These are phyloP conservation scores for Talaromyces thailandensis DNA, from an alignment of 495 filamentous ascomycete species.

Conservation along the genomic window DNA sequence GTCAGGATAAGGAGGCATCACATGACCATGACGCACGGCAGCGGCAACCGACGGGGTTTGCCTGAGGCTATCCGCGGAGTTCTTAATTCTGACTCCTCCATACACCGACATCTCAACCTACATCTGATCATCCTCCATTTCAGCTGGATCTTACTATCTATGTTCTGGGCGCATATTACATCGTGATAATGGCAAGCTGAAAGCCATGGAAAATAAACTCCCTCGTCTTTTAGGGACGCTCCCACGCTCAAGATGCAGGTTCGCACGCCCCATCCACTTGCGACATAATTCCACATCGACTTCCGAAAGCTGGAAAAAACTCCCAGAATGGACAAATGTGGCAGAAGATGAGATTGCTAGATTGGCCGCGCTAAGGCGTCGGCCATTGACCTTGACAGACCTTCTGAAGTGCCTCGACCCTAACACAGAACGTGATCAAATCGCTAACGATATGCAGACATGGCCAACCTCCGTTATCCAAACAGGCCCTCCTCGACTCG, in stretches of 20 bases:
- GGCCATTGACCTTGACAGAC: slow-evolving; percentile 76
- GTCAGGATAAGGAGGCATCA: not conserved
- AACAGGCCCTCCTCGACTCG: slow-evolving; percentile 68
- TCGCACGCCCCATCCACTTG: not conserved
- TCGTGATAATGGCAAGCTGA: not conserved
- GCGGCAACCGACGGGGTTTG: not conserved
- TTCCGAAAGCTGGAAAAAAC: slow-evolving; percentile 4
- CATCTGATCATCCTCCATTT: not conserved
- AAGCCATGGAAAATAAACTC: not conserved
- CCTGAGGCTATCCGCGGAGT: not conserved
- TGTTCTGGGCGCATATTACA: not conserved
- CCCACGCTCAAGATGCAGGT: not conserved
- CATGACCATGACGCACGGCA: not conserved
- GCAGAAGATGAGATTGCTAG: slow-evolving; percentile 65
- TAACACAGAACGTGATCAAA: not conserved
- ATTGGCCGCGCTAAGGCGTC: slow-evolving; percentile 69
- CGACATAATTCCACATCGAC: not conserved
- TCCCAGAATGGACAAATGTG: slow-evolving; percentile 25
- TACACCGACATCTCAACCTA: not conserved
- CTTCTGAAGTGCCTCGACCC: slow-evolving; percentile 59
- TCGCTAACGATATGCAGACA: slow-evolving; percentile 43
- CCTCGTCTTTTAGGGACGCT: not conserved
- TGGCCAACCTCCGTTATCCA: slow-evolving; percentile 80
- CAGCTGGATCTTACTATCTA: not conserved
- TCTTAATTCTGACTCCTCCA: not conserved